phyloP scores from a whole-genome alignment of 306 rosid species.

The Spatholobus suberectus region DNA sequence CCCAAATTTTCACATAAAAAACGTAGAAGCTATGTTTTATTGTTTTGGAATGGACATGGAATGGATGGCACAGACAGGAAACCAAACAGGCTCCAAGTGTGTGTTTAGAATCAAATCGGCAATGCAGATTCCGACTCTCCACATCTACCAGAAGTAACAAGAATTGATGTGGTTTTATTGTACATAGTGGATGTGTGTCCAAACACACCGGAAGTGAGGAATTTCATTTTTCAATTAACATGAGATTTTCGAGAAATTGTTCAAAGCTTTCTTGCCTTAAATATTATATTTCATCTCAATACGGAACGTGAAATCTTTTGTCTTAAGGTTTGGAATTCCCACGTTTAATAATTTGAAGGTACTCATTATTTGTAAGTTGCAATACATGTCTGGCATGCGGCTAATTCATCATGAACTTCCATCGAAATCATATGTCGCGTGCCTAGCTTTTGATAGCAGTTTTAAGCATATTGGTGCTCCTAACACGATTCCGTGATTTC shows the following conservation, averaged over 20 bases:
- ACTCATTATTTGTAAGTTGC: background rate
- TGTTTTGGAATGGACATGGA: too few species aligned
- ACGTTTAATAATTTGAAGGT: conserved; percentile 2
- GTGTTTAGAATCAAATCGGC: too few species aligned
- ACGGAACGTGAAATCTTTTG: background rate
- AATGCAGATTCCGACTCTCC: too few species aligned
- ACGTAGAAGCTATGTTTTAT: too few species aligned
- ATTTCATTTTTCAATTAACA: background rate
- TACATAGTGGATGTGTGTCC: too few species aligned
- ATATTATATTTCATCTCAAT: background rate
- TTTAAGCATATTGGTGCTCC: background rate
- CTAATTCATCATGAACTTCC: conserved; percentile 23
- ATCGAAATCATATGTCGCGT: background rate
- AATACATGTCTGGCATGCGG: conserved; percentile 18
- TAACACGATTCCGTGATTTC: conserved; percentile 29
- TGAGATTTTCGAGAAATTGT: background rate
- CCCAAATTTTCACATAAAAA: too few species aligned
- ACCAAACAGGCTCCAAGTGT: too few species aligned
- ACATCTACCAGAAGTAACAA: too few species aligned
- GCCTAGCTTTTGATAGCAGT: conserved; percentile 22
- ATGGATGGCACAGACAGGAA: too few species aligned
- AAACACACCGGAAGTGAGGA: too few species aligned
- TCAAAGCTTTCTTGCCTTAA: background rate
- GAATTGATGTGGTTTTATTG: too few species aligned
- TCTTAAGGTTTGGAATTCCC: background rate